Evolutionary conservation across 2,329 filamentous ascomycete species (phyloP), one percentile per base, ranked within the genome.

Genomic region (Neobulgaria alba): DNA sequence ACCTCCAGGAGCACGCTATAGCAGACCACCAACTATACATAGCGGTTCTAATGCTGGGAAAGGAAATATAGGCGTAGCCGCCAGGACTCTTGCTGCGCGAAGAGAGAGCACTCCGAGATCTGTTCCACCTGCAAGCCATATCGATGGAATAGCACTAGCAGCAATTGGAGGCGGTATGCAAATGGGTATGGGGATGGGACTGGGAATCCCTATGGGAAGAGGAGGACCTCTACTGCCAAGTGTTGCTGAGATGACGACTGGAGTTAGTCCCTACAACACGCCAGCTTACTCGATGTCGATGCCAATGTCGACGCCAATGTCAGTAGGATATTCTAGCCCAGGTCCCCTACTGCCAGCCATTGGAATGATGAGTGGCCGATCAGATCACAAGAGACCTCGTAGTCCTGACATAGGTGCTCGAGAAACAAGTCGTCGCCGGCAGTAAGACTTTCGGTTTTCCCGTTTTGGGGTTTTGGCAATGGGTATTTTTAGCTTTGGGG

Each of bases 211-310:
- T 4, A 48, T 43, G 38, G 48, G 52, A 36, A 46, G 52, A 36
- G 54, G 53, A 5, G 42, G 43, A 3, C 50, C 50, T 38, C 63
- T 72, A 46, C 62, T 82, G n/a, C 77, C 77, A 1, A 70, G 75
- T 37, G 67, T 82, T 12, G 71, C 73, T 26, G 77, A 82, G 55
- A 67, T 82, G 51, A 81, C 77, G 2, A 80, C 76, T 0, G 77
- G 77, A 10, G 65, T 79, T 21, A 77, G 71, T 48, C 73, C 75
- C 1, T 80, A 79, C 55, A 72, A 64, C 48, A 72, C 72, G n/a
- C 71, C 72, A 29, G 70, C 72, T 1, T 75, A 74, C 53, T 67
- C 69, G 5, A 58, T 66, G 38, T 54, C 54, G 29, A 50, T 52
- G 51, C 48, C 53, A 1, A 48, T 49, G 46, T 46, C 46, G 10